Evolutionary conservation across 2,329 filamentous ascomycete genomes (phyloP), one percentile per base, ranked within the genome.

Genomic region (Lachnellula suecica): DNA sequence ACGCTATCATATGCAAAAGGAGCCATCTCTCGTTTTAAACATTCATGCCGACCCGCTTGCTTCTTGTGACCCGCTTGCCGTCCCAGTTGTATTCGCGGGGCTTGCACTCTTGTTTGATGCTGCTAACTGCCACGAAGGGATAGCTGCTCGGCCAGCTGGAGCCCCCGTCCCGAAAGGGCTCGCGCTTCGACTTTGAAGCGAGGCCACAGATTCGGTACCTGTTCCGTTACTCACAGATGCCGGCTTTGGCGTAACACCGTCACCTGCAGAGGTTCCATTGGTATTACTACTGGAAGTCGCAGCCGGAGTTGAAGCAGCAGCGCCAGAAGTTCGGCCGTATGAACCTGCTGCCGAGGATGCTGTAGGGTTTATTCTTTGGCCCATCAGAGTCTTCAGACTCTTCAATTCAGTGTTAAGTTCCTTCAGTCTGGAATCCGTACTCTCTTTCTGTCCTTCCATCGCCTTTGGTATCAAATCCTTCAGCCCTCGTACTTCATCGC

Each of bases 391-490:
- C 79, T 97, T 97, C 64, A 99, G 75, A 68, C 92, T 97, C 76
- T 89, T 91, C 63, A 99, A 78, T 72, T 99, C 94, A 6, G 79
- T 82, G 60, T 89, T 89, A 60, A 99, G 82, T 63, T 97, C 94
- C 70, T 85, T 88, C 53, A 99, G 75, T 44, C 91, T 81, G 59
- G 77, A 81, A 67, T 97, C 92, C 23, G 89, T 90, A 49, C 84
- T 79, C 56, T 93, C 89, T 72, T 93, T 93, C 67, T 97, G 91
- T 48, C 87, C 88, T 58, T 94, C 85, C 64, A 99, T 81, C 2
- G 92, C 92, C 70, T 89, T 90, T 7, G 95, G 94, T 49, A 99
- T 91, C 47, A 89, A 77, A 59, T 92, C 89, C 69, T 93, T 88
- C 52, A 99, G 77, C 11, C 82, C 82, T 60, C 87, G 84, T 47